A percentile compares a stretch with the other conserved stretches of the same genome.
These are phyloP conservation scores for Cytospora leucostoma DNA, from an alignment of 2,329 filamentous ascomycete genomes.

Conservation along the genomic window DNA sequence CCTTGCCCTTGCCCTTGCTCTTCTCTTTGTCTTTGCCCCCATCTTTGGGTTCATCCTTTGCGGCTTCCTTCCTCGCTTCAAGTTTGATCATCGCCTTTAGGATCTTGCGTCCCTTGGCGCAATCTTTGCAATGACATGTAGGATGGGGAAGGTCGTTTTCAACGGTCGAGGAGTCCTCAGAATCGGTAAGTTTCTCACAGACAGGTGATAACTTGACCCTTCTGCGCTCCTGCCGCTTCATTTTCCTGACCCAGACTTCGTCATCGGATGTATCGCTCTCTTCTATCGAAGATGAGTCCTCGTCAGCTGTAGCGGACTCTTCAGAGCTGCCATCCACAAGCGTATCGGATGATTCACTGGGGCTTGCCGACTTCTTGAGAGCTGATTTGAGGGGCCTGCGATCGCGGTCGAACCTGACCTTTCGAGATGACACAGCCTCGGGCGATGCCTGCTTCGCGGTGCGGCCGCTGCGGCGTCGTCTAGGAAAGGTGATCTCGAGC, in stretches of 20 bases:
- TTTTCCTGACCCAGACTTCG: conserved; percentile 6
- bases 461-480: conserved; percentile 34
- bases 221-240: conserved; percentile 25
- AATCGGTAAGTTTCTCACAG: conserved; percentile 24
- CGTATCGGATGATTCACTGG: conserved; percentile 25
- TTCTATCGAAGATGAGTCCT: conserved; percentile 23
- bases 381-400: conserved; percentile 39
- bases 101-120: conserved; percentile 33
- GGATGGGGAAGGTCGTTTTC: conserved; percentile 40
- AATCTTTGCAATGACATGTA: conserved; percentile 40
- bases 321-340: conserved; percentile 31
- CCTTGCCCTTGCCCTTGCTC: conserved; percentile 31
- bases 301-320: conserved; percentile 18
- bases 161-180: conserved; percentile 22
- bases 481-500: conserved; percentile 51
- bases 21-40: background rate
- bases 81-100: conserved; percentile 29
- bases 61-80: conserved; percentile 4
- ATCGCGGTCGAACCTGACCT: conserved; percentile 45
- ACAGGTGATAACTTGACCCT: conserved; percentile 22
- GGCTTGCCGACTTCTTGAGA: conserved; percentile 37
- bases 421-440: conserved; percentile 29
- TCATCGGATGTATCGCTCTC: conserved; percentile 23
- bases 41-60: conserved; percentile 4
- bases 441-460: background rate